Percentiles rank a stretch among this genome's conserved stretches.
phyloP scores from a whole-genome alignment of 371 early-diverging fungal genomes.

The Choanephora cucurbitarum region DNA sequence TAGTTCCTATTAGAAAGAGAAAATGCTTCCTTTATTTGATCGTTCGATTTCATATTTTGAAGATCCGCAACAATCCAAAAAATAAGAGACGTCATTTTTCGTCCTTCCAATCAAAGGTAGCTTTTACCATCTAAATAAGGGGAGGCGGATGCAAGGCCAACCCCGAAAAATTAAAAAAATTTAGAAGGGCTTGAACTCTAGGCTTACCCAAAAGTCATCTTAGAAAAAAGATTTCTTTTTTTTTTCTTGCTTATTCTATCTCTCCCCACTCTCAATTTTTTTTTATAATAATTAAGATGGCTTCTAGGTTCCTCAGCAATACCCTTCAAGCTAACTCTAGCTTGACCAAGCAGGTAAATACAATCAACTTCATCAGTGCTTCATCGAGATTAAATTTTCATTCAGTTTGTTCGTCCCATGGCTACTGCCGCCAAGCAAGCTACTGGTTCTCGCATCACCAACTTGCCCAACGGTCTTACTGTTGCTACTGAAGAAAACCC shows the following conservation, averaged over 20 bases:
- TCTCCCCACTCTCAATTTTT: conserved; percentile 24
- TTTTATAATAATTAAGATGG: conserved; percentile 21
- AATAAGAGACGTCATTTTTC: no score
- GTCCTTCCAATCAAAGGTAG: no score
- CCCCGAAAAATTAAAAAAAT: background rate
- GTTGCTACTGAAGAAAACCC: conserved; percentile 93
- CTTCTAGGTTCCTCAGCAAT: conserved; percentile 35
- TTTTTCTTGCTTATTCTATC: conserved; percentile 18
- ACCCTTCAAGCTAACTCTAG: conserved; percentile 32
- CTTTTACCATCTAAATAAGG: no score
- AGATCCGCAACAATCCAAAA: no score
- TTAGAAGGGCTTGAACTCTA: background rate
- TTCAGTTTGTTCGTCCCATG: conserved; percentile 56
- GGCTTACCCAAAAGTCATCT: background rate
- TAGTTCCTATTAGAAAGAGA: no score
- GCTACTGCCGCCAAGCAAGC: conserved; percentile 54
- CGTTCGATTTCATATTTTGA: no score
- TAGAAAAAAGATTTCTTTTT: conserved; percentile 1
- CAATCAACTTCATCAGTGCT: background rate
- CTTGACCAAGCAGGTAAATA: conserved; percentile 34
- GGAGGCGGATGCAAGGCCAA: background rate
- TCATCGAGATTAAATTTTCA: background rate
- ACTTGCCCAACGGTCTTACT: conserved; percentile 87
- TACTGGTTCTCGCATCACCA: conserved; percentile 63
- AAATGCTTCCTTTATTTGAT: no score